phyloP scores from a whole-genome alignment of 176 grass and related monocot species.

The Calamus simplicifolius region DNA sequence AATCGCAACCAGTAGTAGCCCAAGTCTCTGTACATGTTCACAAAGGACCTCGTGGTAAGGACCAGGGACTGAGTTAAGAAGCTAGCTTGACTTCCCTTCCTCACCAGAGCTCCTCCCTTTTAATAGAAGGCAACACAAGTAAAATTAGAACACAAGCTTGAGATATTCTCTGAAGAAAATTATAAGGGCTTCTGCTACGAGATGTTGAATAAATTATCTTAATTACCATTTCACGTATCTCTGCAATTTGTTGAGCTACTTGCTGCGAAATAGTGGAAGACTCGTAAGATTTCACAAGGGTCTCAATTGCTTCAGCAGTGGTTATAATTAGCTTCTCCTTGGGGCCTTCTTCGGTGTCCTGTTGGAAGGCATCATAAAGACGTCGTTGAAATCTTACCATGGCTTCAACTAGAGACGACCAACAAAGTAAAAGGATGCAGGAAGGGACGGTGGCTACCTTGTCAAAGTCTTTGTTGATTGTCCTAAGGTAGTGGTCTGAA shows the following conservation, averaged over 20 bases:
- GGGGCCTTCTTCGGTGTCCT: conserved; percentile 39
- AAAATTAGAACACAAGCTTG: too few species aligned
- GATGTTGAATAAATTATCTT: too few species aligned
- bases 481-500: conserved; percentile 82
- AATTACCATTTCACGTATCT: conserved; percentile 40
- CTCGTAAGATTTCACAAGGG: conserved; percentile 47
- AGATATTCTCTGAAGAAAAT: too few species aligned
- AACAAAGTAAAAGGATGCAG: too few species aligned
- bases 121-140: background rate
- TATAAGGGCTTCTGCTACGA: too few species aligned
- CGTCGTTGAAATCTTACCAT: too few species aligned
- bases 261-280: conserved; percentile 41
- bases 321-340: conserved; percentile 16
- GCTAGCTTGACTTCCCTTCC: conserved; percentile 48
- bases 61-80: conserved; percentile 59
- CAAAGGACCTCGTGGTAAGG: conserved; percentile 78
- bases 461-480: conserved; percentile 93
- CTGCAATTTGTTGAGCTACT: conserved; percentile 40
- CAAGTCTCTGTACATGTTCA: conserved; percentile 93
- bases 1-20: conserved; percentile 95
- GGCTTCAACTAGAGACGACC: too few species aligned
- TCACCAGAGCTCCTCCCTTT: conserved; percentile 52
- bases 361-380: too few species aligned
- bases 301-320: conserved; percentile 41
- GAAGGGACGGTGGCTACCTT: conserved; percentile 25